Evolutionary conservation across 305 asterid genomes (phyloP).

Genomic region (Euphrasia arctica): DNA sequence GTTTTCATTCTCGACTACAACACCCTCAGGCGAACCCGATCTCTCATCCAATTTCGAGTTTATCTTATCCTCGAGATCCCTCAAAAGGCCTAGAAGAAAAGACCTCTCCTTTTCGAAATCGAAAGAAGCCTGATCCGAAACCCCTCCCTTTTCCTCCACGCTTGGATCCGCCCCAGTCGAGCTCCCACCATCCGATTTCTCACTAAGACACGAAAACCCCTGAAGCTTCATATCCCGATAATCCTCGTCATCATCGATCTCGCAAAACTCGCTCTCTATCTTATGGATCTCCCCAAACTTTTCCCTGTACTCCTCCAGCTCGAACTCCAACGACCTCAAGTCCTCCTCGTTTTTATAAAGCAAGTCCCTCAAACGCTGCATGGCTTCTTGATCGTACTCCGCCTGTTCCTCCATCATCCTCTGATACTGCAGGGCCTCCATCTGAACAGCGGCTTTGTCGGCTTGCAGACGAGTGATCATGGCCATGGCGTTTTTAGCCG

Average conservation of each 20-base stretch:
- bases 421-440: conserved; percentile 97
- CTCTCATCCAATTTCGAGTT: conserved; percentile 21
- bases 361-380: conserved; percentile 64
- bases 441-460: conserved; percentile 92
- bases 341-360: conserved; percentile 72
- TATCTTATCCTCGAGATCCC: conserved; percentile 46
- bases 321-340: conserved; percentile 51
- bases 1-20: conserved; percentile 27
- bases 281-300: conserved; percentile 50
- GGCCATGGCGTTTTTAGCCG: conserved; percentile 98
- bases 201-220: conserved; percentile 39
- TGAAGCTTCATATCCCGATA: conserved; percentile 68
- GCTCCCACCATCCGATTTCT: conserved; percentile 49
- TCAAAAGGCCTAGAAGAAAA: conserved; percentile 48
- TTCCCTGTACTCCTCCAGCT: conserved; percentile 54
- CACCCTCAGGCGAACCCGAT: too few species aligned
- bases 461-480: conserved; percentile 95
- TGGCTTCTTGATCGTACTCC: conserved; percentile 86
- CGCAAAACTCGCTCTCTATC: conserved; percentile 69
- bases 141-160: conserved; percentile 32
- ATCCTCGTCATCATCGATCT: conserved; percentile 63
- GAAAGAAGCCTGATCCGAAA: conserved; percentile 36
- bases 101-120: conserved; percentile 60
- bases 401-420: conserved; percentile 98
- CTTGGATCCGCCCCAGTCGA: conserved; percentile 34